Conservation (phyloP, 345 rosid genomes). For the Pistacia vera region DNA sequence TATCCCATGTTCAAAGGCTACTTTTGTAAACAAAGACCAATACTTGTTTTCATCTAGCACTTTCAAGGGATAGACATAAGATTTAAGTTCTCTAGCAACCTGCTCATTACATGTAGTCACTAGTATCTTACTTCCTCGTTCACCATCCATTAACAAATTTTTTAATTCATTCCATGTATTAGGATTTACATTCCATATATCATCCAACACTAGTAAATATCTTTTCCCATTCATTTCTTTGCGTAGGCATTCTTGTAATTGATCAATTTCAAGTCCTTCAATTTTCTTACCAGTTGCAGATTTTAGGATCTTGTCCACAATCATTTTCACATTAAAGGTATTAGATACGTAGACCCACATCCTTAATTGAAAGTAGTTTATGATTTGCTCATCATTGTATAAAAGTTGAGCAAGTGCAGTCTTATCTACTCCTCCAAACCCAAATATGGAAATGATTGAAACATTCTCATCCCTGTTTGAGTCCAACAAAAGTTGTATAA, state of each 20-base stretch:
- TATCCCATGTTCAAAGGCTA: not conserved
- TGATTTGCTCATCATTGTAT: not conserved
- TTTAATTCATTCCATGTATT: no score
- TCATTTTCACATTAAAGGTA: not conserved
- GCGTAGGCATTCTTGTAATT: not conserved
- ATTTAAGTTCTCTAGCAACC: not conserved
- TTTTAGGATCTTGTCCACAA: not conserved
- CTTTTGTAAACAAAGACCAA: slow-evolving; percentile 2
- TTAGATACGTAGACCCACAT: not conserved
- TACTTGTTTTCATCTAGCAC: no score
- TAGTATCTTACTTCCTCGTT: not conserved
- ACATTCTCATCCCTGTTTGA: not conserved
- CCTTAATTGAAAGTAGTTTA: no score
- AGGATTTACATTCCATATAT: slow-evolving; percentile 8
- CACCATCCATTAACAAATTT: not conserved
- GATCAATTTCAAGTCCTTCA: no score
- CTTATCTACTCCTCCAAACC: slow-evolving; percentile 7
- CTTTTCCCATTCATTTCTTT: not conserved
- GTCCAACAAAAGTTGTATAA: not conserved
- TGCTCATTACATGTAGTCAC: not conserved
- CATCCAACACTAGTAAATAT: not conserved
- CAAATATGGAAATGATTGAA: not conserved
- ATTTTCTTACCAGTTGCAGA: not conserved
- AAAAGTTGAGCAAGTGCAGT: slow-evolving; percentile 17
- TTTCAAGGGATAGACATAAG: not conserved